Evolutionary conservation across 2,329 filamentous ascomycete genomes (phyloP).

Genomic region (Tolypocladium amazonense): DNA sequence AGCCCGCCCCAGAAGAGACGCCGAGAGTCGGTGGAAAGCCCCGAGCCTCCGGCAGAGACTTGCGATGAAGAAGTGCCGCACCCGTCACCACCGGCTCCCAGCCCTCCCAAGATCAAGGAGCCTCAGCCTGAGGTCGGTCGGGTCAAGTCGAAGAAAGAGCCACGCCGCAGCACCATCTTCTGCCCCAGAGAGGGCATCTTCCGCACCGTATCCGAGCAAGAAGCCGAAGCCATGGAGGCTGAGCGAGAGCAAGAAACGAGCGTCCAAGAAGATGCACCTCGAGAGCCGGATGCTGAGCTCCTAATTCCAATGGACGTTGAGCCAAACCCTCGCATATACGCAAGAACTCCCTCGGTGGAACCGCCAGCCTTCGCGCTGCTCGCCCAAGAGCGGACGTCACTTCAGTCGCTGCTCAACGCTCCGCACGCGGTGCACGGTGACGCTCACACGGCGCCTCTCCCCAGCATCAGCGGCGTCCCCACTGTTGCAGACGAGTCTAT

Average conservation of each 20-base stretch:
- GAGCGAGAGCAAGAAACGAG: conserved; percentile 13
- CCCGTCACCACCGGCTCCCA: conserved; percentile 5
- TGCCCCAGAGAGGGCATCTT: conserved; percentile 54
- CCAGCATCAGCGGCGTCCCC: conserved; percentile 31
- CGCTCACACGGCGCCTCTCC: conserved; percentile 20
- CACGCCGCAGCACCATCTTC: conserved; percentile 43
- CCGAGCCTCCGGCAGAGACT: neutral
- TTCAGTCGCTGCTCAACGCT: conserved; percentile 50
- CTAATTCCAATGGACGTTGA: conserved; percentile 16
- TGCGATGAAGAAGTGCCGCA: conserved; percentile 24
- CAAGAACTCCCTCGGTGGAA: conserved; percentile 51
- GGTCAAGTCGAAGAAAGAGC: conserved; percentile 25
- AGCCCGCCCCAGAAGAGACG: conserved; percentile 10
- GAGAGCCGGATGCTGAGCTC: conserved; percentile 8
- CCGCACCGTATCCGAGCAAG: conserved; percentile 45
- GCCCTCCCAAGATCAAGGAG: conserved; percentile 11
- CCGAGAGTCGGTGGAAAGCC: conserved; percentile 6
- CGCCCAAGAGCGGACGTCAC: conserved; percentile 42
- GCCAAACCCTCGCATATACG: conserved; percentile 30
- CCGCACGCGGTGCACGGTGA: conserved; percentile 38
- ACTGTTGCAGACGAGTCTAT: conserved; percentile 15
- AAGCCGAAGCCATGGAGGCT: conserved; percentile 32
- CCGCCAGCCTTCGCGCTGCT: conserved; percentile 48
- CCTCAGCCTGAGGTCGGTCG: conserved; percentile 4
- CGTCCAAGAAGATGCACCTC: conserved; percentile 6